Evolutionary conservation across 2,329 filamentous ascomycete species (phyloP).

Genomic region (Aspergillus neoniger): DNA sequence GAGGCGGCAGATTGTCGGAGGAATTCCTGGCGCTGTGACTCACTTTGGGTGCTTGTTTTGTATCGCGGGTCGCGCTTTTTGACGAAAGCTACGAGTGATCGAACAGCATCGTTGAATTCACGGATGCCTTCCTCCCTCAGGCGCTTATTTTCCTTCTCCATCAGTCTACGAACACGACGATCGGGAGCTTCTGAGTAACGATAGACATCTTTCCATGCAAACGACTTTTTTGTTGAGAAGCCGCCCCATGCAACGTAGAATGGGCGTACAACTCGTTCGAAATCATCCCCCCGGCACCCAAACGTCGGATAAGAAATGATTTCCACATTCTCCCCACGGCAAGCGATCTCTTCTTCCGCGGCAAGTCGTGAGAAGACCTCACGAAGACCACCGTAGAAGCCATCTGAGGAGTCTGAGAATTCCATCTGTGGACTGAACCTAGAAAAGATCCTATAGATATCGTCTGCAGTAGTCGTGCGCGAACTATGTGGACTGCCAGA

Average conservation of each 20-base stretch:
- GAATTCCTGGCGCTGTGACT: slow-evolving; percentile 76
- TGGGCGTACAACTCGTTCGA: slow-evolving; percentile 72
- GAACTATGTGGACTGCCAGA: slow-evolving; percentile 67
- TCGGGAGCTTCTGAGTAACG: slow-evolving; percentile 84
- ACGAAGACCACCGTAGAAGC: slow-evolving; percentile 80
- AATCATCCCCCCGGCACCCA: slow-evolving; percentile 72
- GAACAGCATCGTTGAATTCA: slow-evolving; percentile 90
- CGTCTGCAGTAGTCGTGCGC: slow-evolving; percentile 74
- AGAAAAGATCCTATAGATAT: slow-evolving; percentile 75
- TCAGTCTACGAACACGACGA: slow-evolving; percentile 74
- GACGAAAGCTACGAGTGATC: slow-evolving; percentile 82
- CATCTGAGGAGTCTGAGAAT: slow-evolving; percentile 75
- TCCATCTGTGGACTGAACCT: slow-evolving; percentile 77
- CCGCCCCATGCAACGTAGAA: slow-evolving; percentile 82
- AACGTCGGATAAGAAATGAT: slow-evolving; percentile 76
- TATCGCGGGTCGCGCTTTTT: slow-evolving; percentile 90
- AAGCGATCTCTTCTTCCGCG: slow-evolving; percentile 75
- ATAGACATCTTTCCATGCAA: slow-evolving; percentile 87
- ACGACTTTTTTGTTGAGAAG: slow-evolving; percentile 83
- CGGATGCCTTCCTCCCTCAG: slow-evolving; percentile 77
- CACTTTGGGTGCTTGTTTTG: slow-evolving; percentile 71
- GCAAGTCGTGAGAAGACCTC: slow-evolving; percentile 79
- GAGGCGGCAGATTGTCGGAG: slow-evolving; percentile 77
- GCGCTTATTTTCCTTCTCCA: slow-evolving; percentile 95
- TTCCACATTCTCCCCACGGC: slow-evolving; percentile 65